A percentile compares a stretch with the other conserved stretches of the same genome.
Conservation (phyloP, 768 basidiomycete genomes). For the Asterophora parasitica region DNA sequence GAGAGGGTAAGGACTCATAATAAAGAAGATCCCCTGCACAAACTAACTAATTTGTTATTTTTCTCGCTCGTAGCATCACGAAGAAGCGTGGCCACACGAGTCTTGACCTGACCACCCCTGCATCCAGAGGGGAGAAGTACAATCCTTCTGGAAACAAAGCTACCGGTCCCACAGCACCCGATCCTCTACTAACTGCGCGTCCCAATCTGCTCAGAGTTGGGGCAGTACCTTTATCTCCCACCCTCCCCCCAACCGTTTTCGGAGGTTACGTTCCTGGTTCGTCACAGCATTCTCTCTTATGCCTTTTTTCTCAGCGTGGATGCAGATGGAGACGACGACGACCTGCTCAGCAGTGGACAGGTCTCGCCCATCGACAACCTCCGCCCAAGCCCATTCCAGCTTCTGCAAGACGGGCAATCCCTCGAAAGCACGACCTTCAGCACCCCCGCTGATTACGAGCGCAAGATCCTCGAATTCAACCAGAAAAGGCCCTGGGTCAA, state of each 20-base stretch:
- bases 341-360: slow-evolving; percentile 74
- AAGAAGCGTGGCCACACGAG: slow-evolving; percentile 19
- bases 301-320: slow-evolving; percentile 5
- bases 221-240: slow-evolving; percentile 26
- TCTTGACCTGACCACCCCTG: slow-evolving; percentile 12
- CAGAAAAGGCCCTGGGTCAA: slow-evolving; percentile 36
- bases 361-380: slow-evolving; percentile 52
- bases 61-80: slow-evolving; percentile 17
- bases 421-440: slow-evolving; percentile 16
- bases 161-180: not conserved
- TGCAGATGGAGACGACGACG: slow-evolving; percentile 46
- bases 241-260: slow-evolving; percentile 27
- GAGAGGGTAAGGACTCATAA: slow-evolving; percentile 30
- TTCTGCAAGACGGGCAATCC: slow-evolving; percentile 15
- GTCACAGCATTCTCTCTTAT: too few species aligned
- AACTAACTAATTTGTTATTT: slow-evolving; percentile 1
- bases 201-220: slow-evolving; percentile 5
- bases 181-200: slow-evolving; percentile 8
- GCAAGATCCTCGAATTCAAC: slow-evolving; percentile 32
- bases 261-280: slow-evolving; percentile 18
- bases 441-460: slow-evolving; percentile 27
- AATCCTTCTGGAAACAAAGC: not conserved
- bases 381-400: slow-evolving; percentile 19
- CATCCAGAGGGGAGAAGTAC: slow-evolving; percentile 9
- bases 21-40: not conserved